Conservation (phyloP, 163 green algal species). For the Trebouxia gelatinosa region DNA sequence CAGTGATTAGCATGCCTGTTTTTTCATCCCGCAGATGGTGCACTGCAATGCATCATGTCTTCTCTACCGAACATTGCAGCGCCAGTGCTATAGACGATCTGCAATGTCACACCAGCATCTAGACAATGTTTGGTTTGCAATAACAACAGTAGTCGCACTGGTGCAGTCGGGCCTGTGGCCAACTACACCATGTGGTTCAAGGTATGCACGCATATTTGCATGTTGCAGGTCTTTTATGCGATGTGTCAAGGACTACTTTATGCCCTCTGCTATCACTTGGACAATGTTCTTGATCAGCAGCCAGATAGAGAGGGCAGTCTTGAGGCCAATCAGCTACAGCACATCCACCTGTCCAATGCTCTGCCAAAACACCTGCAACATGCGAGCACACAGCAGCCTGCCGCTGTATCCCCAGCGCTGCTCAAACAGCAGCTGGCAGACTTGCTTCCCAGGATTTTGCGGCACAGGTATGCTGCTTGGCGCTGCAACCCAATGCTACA, state of each 20-base stretch:
- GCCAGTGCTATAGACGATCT: background rate
- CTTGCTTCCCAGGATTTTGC: slow-evolving; percentile 11
- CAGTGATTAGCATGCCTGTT: too few relatives aligned
- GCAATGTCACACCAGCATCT: background rate
- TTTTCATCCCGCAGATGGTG: too few relatives aligned
- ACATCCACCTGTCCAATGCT: background rate
- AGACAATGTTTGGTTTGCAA: too few relatives aligned
- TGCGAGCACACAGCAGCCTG: background rate
- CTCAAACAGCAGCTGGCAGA: too few relatives aligned
- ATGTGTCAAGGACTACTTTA: slow-evolving; percentile 84
- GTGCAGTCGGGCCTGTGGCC: too few relatives aligned
- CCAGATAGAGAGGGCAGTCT: background rate
- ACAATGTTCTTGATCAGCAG: slow-evolving; percentile 52
- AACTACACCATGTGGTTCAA: too few relatives aligned
- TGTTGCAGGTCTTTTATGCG: slow-evolving; percentile 74
- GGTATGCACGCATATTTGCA: too few relatives aligned
- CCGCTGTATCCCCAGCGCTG: background rate
- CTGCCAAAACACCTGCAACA: background rate
- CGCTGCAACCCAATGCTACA: too few relatives aligned
- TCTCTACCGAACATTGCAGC: background rate
- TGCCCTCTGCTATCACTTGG: slow-evolving; percentile 89
- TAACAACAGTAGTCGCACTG: too few relatives aligned
- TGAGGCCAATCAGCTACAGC: background rate
- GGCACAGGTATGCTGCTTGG: slow-evolving; percentile 2
- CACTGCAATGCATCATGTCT: too few relatives aligned